These are phyloP conservation scores for Metschnikowia continentalis DNA, from an alignment of 805 yeast genomes.

Conservation along the genomic window DNA sequence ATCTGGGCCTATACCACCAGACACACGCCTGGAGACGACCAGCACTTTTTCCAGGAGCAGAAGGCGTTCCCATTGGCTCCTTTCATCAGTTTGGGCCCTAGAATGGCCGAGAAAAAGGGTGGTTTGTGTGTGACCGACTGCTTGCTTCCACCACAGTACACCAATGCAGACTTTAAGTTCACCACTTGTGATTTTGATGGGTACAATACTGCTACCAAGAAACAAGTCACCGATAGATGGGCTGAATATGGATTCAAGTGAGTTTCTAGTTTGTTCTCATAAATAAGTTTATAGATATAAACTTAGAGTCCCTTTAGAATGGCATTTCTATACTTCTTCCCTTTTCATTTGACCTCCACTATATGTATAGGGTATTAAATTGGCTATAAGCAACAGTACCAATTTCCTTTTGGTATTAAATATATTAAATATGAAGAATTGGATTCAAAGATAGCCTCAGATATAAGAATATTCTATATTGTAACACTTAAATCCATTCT, in stretches of 20 bases:
- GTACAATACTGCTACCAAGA: neutral
- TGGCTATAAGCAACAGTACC: no score
- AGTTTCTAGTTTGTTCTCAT: neutral
- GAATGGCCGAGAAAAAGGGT: conserved; percentile 16
- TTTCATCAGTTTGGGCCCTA: conserved; percentile 16
- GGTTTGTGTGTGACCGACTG: conserved; percentile 24
- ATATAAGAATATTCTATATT: no score
- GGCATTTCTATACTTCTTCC: neutral
- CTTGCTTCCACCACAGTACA: conserved; percentile 17
- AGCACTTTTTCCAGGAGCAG: conserved; percentile 15
- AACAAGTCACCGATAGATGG: neutral
- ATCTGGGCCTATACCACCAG: conserved; percentile 26
- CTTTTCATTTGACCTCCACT: no score
- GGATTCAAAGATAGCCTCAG: no score
- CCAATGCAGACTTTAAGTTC: conserved; percentile 13
- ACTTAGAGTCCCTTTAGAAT: no score
- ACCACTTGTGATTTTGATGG: conserved; percentile 17
- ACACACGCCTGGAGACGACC: conserved; percentile 23
- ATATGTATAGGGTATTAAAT: no score
- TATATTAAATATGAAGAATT: no score
- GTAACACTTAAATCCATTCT: no score
- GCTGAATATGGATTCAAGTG: neutral
- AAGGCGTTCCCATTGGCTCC: conserved; percentile 22
- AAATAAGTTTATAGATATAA: no score
- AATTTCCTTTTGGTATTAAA: no score